Percentiles rank a stretch among this genome's conserved stretches.
Evolutionary conservation across 2,329 filamentous ascomycete genomes (phyloP).

Genomic region (Torrubiella hemipterigena): DNA sequence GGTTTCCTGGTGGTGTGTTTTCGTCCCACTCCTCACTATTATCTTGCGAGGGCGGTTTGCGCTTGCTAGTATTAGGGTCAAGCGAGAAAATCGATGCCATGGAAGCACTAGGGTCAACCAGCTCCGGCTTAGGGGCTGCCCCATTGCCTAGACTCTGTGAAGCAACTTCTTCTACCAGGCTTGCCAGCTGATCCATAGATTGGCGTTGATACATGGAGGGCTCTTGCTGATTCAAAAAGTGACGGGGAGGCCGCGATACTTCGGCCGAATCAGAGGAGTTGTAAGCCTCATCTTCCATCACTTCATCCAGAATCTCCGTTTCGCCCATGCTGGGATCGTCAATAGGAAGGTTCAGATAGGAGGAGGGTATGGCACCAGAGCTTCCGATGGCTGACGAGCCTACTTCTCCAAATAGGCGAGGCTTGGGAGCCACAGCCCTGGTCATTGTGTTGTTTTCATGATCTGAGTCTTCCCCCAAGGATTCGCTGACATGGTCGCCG

Average conservation of each 20-base stretch:
- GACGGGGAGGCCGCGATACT: conserved; percentile 2
- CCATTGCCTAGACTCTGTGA: conserved; percentile 44
- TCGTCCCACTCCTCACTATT: conserved; percentile 40
- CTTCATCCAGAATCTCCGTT: conserved; percentile 31
- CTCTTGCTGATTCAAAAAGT: not conserved
- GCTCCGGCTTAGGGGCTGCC: conserved; percentile 17
- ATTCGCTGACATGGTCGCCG: conserved; percentile 27
- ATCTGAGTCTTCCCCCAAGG: conserved; percentile 56
- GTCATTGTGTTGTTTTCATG: conserved; percentile 67
- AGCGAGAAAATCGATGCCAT: conserved; percentile 13
- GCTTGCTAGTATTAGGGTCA: conserved; percentile 40
- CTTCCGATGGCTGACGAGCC: conserved; percentile 40
- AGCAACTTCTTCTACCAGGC: conserved; percentile 36
- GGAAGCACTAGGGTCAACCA: conserved; percentile 9
- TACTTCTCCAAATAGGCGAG: conserved; percentile 43
- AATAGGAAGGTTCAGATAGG: conserved; percentile 35
- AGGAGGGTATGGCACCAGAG: conserved; percentile 35
- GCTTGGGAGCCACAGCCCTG: conserved; percentile 23
- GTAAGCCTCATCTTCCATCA: conserved; percentile 26
- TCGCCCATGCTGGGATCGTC: conserved; percentile 25
- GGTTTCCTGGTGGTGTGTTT: conserved; percentile 23
- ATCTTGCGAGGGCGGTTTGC: conserved; percentile 36
- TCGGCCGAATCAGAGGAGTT: conserved; percentile 28
- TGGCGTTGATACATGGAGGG: conserved; percentile 27
- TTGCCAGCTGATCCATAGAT: conserved; percentile 37